Conservation (phyloP, 176 grass and related monocot species). For the Oryza glumipatula region DNA sequence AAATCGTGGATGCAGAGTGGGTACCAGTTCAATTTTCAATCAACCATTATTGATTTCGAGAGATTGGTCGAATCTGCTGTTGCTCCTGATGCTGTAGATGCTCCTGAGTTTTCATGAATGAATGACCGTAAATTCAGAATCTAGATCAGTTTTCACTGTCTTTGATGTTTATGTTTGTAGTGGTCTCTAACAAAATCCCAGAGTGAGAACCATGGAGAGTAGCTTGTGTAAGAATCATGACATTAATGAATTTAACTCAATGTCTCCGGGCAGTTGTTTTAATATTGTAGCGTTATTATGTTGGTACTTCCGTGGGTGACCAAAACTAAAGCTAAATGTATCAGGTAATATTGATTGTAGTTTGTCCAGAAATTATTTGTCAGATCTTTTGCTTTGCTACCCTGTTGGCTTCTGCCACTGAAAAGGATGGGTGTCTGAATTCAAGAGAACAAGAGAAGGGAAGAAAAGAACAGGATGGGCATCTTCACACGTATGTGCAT, state of each 20-base stretch:
- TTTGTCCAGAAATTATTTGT: neutral
- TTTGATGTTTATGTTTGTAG: slow-evolving; percentile 42
- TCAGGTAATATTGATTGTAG: neutral
- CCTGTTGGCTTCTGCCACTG: neutral
- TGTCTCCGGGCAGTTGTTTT: too few species aligned
- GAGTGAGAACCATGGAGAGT: neutral
- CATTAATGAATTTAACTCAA: slow-evolving; percentile 7
- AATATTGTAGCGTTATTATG: neutral
- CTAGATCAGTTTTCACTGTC: slow-evolving; percentile 21
- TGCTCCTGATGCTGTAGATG: slow-evolving; percentile 37
- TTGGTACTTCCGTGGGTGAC: neutral
- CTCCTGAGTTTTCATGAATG: slow-evolving; percentile 17
- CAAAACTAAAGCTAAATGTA: neutral
- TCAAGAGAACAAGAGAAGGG: neutral
- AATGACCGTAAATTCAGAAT: slow-evolving; percentile 16
- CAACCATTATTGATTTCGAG: slow-evolving; percentile 66
- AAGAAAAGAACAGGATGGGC: neutral
- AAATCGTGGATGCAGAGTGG: slow-evolving; percentile 85
- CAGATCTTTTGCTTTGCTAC: slow-evolving; percentile 17
- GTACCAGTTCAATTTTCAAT: slow-evolving; percentile 72
- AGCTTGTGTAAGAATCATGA: neutral
- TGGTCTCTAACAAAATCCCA: slow-evolving; percentile 7
- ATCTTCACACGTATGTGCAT: slow-evolving; percentile 33
- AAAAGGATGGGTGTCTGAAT: slow-evolving; percentile 14
- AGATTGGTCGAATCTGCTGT: slow-evolving; percentile 58